These are phyloP conservation scores for Aspergillus alliaceus DNA, from an alignment of 2,329 filamentous ascomycete genomes.

Conservation along the genomic window DNA sequence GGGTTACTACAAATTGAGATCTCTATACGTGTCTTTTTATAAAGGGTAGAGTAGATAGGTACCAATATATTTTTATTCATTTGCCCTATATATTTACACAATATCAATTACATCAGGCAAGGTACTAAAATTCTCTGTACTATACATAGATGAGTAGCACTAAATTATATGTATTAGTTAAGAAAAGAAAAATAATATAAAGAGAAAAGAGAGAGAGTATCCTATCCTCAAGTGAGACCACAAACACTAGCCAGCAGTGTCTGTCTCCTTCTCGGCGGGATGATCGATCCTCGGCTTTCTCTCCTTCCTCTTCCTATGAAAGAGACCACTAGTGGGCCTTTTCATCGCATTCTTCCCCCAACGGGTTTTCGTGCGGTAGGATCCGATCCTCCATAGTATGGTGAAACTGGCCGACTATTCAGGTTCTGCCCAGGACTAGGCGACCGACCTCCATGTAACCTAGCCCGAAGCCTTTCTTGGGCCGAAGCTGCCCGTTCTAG, in stretches of 20 bases:
- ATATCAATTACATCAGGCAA: not conserved
- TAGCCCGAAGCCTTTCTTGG: conserved; percentile 78
- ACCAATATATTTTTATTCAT: too few species aligned
- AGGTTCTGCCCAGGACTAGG: conserved; percentile 31
- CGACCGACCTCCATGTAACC: conserved; percentile 63
- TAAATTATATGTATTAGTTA: not conserved
- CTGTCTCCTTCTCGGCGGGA: conserved; percentile 1
- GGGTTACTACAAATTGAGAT: too few species aligned
- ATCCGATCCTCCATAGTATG: conserved; percentile 25
- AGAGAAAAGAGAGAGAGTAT: not conserved
- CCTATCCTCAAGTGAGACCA: too few species aligned
- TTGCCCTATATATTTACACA: not conserved
- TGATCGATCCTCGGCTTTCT: not conserved
- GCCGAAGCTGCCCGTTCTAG: conserved; percentile 49
- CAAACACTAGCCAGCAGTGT: conserved; percentile 15
- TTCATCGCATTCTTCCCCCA: conserved; percentile 18
- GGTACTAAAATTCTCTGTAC: not conserved
- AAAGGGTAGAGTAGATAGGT: too few species aligned
- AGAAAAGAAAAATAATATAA: not conserved
- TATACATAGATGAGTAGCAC: not conserved
- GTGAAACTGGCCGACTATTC: conserved; percentile 14
- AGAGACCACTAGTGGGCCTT: too few species aligned
- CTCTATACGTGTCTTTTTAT: too few species aligned
- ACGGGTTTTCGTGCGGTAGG: conserved; percentile 35
- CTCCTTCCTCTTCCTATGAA: not conserved